Conservation (phyloP, 805 yeast genomes). For the Metschnikowia picachoensis region DNA sequence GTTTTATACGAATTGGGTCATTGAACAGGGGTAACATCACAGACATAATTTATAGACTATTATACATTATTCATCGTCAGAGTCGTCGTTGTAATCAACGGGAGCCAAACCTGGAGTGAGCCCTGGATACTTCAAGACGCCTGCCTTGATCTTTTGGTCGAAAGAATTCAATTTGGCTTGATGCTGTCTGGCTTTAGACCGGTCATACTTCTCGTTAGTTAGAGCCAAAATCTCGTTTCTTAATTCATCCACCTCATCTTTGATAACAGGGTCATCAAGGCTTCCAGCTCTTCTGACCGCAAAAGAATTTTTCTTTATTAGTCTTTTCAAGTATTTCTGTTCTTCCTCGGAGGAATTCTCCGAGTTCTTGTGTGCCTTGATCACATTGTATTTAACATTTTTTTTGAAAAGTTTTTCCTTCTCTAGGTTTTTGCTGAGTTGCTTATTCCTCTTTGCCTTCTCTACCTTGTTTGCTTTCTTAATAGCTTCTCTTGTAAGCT, state of each 20-base stretch:
- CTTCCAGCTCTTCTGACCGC: slow-evolving; percentile 26
- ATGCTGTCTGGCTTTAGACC: slow-evolving; percentile 21
- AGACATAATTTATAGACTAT: slow-evolving; percentile 13
- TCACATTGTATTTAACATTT: slow-evolving; percentile 36
- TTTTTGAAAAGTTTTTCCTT: slow-evolving; percentile 32
- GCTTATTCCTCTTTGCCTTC: slow-evolving; percentile 21
- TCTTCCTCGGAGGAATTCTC: slow-evolving; percentile 29
- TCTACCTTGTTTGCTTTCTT: slow-evolving; percentile 19
- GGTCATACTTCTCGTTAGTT: slow-evolving; percentile 23
- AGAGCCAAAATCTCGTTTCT: slow-evolving; percentile 25
- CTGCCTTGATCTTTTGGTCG: slow-evolving; percentile 40
- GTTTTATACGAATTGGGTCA: slow-evolving; percentile 52
- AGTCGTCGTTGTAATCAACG: slow-evolving; percentile 45
- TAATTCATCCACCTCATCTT: slow-evolving; percentile 29
- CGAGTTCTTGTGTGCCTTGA: slow-evolving; percentile 29
- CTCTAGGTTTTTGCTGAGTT: slow-evolving; percentile 27
- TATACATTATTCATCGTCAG: slow-evolving; percentile 21
- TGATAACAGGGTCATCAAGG: slow-evolving; percentile 29
- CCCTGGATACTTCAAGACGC: slow-evolving; percentile 51
- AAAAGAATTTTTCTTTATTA: slow-evolving; percentile 35
- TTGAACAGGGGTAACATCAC: slow-evolving; percentile 2
- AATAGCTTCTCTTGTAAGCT: slow-evolving; percentile 17
- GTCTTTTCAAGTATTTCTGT: slow-evolving; percentile 35
- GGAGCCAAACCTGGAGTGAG: slow-evolving; percentile 86
- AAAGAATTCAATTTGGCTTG: slow-evolving; percentile 22